A percentile compares a stretch with the other conserved stretches of the same genome.
Conservation (phyloP, 441 rosid genomes). For the Mallotus japonicus region DNA sequence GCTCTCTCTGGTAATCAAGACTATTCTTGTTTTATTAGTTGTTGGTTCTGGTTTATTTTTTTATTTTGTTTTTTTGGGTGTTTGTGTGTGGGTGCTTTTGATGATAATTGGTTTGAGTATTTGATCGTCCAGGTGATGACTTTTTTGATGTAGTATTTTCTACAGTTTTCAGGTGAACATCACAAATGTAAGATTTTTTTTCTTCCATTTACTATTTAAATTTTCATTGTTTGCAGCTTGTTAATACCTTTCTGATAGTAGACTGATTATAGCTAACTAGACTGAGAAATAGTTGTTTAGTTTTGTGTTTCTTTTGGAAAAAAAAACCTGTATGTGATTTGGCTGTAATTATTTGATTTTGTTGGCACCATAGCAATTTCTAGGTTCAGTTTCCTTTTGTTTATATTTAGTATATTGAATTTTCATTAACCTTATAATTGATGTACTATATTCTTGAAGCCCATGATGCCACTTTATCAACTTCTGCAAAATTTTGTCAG, state of each 20-base stretch:
- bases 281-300: background rate
- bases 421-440: constrained; percentile 6
- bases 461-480: background rate
- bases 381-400: background rate
- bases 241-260: background rate
- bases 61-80: background rate
- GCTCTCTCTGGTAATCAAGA: constrained; percentile 44
- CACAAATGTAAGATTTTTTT: constrained; percentile 62
- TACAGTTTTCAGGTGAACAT: constrained; percentile 89
- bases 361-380: background rate
- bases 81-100: background rate
- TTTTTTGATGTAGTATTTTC: constrained; percentile 65
- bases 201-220: constrained; percentile 7
- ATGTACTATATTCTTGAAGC: background rate
- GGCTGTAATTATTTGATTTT: constrained; percentile 9
- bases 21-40: background rate
- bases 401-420: background rate
- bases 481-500: background rate
- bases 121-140: constrained; percentile 20
- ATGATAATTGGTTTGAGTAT: constrained; percentile 8
- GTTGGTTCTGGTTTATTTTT: background rate
- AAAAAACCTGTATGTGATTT: background rate
- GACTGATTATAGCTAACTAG: constrained; percentile 20
- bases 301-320: background rate
- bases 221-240: background rate